Evolutionary conservation across 148 eudicot species (phyloP).

Genomic region (Oxyria digyna): DNA sequence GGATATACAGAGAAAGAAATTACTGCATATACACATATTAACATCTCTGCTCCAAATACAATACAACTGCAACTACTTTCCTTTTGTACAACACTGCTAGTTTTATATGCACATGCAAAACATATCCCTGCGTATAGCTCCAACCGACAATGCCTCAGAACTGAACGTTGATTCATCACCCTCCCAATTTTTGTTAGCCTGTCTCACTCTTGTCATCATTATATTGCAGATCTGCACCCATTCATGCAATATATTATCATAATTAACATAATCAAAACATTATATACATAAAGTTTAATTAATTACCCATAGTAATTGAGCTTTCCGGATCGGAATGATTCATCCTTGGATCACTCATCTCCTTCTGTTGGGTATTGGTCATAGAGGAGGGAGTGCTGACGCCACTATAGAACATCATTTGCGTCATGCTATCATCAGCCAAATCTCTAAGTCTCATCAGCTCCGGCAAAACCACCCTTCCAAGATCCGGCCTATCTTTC

Average conservation of each 20-base stretch:
- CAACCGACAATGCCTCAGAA: neutral
- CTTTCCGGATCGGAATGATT: constrained; percentile 14
- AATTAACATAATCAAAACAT: neutral
- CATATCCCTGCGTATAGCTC: neutral
- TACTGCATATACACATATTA: neutral
- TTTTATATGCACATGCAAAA: neutral
- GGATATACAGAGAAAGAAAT: too few species aligned
- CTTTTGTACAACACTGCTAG: neutral
- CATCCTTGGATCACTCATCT: constrained; percentile 21
- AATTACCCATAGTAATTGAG: neutral
- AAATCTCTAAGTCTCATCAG: constrained; percentile 36
- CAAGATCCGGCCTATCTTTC: constrained; percentile 66
- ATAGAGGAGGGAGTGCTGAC: constrained; percentile 16
- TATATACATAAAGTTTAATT: neutral
- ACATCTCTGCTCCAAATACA: neutral
- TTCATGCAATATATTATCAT: neutral
- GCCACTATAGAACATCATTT: constrained; percentile 19
- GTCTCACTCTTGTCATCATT: neutral
- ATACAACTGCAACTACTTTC: neutral
- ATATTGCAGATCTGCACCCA: neutral
- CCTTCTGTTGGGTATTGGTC: constrained; percentile 20
- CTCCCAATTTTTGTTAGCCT: neutral
- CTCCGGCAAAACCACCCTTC: constrained; percentile 45
- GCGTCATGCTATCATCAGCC: constrained; percentile 35
- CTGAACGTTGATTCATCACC: neutral